Conservation (phyloP, 306 rosid species). For the Aeschynomene evenia region DNA sequence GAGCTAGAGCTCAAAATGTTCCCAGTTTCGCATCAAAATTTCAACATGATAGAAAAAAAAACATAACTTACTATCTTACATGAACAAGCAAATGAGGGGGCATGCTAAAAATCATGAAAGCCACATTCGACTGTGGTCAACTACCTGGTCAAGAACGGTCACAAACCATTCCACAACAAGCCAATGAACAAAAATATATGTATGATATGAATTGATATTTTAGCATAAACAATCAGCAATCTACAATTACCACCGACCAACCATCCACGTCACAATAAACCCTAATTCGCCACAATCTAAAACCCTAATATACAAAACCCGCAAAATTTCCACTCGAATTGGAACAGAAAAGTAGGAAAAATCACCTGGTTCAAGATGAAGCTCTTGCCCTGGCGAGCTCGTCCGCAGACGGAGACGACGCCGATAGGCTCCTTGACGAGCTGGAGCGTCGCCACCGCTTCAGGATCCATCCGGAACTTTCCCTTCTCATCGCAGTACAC, state of each 20-base stretch:
- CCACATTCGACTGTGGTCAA: conserved; percentile 8
- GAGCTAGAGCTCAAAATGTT: not conserved
- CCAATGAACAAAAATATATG: not conserved
- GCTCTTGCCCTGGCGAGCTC: conserved; percentile 97
- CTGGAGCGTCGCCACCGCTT: conserved; percentile 85
- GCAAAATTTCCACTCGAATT: not conserved
- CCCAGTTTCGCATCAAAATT: conserved; percentile 12
- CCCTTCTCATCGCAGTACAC: conserved; percentile 90
- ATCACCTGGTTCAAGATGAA: conserved; percentile 80
- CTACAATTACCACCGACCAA: not conserved
- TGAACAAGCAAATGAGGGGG: not conserved
- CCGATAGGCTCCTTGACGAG: conserved; percentile 94
- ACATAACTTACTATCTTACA: not conserved
- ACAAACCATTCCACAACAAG: conserved; percentile 11
- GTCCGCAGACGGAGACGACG: conserved; percentile 87
- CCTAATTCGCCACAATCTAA: conserved; percentile 22
- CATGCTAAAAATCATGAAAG: not conserved
- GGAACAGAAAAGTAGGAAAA: not conserved
- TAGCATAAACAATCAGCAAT: not conserved
- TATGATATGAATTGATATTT: not conserved
- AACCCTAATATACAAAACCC: conserved; percentile 32
- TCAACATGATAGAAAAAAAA: not conserved
- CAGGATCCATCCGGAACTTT: conserved; percentile 91
- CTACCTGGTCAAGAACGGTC: conserved; percentile 13
- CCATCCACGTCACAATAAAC: not conserved